Conservation (phyloP, 306 rosid genomes). For the Prunus dulcis region DNA sequence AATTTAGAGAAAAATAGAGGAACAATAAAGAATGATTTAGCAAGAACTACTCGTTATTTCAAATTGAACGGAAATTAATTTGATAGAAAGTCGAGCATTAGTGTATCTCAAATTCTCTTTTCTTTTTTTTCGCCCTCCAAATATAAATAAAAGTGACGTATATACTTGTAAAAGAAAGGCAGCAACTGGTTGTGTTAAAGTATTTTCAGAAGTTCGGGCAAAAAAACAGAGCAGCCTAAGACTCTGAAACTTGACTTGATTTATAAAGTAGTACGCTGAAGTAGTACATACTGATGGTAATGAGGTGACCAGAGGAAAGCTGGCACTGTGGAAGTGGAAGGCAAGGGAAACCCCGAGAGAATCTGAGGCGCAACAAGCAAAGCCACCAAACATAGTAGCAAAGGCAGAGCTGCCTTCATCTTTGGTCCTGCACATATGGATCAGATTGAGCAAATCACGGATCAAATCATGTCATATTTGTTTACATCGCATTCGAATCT, state of each 20-base stretch:
- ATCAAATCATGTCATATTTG: not conserved
- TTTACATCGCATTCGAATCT: not conserved
- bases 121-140: not conserved
- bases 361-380: conserved; percentile 38
- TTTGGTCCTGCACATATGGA: conserved; percentile 16
- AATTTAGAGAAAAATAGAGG: not conserved
- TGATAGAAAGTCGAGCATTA: not conserved
- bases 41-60: not conserved
- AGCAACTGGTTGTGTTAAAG: not conserved
- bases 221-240: not conserved
- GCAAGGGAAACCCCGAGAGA: conserved; percentile 41
- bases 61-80: not conserved
- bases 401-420: conserved; percentile 22
- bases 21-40: not conserved
- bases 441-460: conserved; percentile 4
- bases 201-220: not conserved
- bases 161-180: not conserved
- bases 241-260: not conserved
- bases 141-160: not conserved
- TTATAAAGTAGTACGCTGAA: not conserved
- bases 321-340: conserved; percentile 57
- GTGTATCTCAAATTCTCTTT: too few relatives aligned
- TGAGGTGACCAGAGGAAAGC: conserved; percentile 91
- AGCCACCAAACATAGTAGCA: conserved; percentile 34
- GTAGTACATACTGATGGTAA: conserved; percentile 31